Evolutionary conservation across 257 asterid species (phyloP), one percentile per base, ranked within the genome.

Genomic region (Scutellaria galericulata): DNA sequence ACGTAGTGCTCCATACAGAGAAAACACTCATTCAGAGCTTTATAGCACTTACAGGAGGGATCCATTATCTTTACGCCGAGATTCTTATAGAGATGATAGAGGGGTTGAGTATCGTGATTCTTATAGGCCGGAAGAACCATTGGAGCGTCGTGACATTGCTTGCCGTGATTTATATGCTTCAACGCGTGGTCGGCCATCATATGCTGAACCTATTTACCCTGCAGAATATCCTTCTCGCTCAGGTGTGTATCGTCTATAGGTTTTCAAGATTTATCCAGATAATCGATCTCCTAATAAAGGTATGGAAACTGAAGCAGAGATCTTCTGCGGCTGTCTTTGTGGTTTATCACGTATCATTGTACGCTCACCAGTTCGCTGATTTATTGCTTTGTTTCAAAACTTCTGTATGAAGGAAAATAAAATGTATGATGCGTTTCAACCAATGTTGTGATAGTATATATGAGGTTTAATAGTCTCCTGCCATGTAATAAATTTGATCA

Each of bases 151-250:
- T 14, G 77, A 60, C 7, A 65, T 18, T 73, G 78, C 37, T 9
- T 46, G 78, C 40, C 73, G 64, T 13, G 90, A 78, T 76, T 59
- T 81, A 9, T 74, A 82, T 78, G 77, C 18, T 64, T 68, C 81
- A 47, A 77, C 73, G 57, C 80, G 68, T 11, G 86, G 71, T 39
- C 80, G 64, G 6, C 77, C 80, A 0, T 58, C 81, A 4, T 83
- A 77, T 70, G 61, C 74, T 7, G 84, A 75, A 71, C 83, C 77
- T 7, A 10, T 77, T 8, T 84, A 84, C 58, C 39, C 73, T 54
- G 58, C 80, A 6, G 85, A 72, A 24, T 77, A 66, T 68, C 73
- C 76, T 66, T 75, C 84, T 9, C 79, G 64, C 37, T 51, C 77
- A 7, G 83, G 73, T 15, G 70, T 75, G 70, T 85, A 78, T 81